Evolutionary conservation across 495 filamentous ascomycete genomes (phyloP), one percentile per base, ranked within the genome.

Genomic region (Baudoinia panamericana): DNA sequence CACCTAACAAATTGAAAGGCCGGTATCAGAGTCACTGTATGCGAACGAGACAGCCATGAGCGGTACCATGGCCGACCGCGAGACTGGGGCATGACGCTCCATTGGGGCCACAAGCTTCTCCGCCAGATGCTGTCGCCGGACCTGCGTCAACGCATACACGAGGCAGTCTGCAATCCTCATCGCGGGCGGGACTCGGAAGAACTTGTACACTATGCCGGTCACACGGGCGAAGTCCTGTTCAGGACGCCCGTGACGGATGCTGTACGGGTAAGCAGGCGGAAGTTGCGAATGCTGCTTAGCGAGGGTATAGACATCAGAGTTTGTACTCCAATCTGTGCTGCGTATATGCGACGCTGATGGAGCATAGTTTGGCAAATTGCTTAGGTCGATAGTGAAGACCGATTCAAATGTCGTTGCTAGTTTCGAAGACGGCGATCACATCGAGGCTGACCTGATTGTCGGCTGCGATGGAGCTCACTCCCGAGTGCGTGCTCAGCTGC

Each of bases 31-130:
- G n/a, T 16, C 24, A 30, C 22, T 3, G 20, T 39, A 10, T 39
- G 36, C 36, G 36, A 39, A 21, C 25, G 26, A 10, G 36, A 28
- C 23, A 16, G 8, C 3, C 12, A 12, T 26, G 36, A 28, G 2
- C 15, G 15, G 8, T 28, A 39, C 20, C 13, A 37, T 4, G 20
- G 4, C 34, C 36, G 36, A 19, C 36, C 24, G 15, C 3, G 36
- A 39, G 36, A 39, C n/a, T 39, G 36, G 36, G 36, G 36, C 17
- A 39, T 39, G 24, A 39, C 36, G 7, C 20, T 39, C 16, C 36
- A 39, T 26, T 39, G 36, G 36, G 25, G 23, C 23, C 19, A 15
- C 11, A 26, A 39, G 15, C 9, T n/a, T n/a, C 2, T 39, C 6
- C 13, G 2, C n/a, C 5, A 29, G 6, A 11, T 39, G 8, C 26